Evolutionary conservation across 2,329 filamentous ascomycete genomes (phyloP), one percentile per base, ranked within the genome.

Genomic region (Colletotrichum sp.): DNA sequence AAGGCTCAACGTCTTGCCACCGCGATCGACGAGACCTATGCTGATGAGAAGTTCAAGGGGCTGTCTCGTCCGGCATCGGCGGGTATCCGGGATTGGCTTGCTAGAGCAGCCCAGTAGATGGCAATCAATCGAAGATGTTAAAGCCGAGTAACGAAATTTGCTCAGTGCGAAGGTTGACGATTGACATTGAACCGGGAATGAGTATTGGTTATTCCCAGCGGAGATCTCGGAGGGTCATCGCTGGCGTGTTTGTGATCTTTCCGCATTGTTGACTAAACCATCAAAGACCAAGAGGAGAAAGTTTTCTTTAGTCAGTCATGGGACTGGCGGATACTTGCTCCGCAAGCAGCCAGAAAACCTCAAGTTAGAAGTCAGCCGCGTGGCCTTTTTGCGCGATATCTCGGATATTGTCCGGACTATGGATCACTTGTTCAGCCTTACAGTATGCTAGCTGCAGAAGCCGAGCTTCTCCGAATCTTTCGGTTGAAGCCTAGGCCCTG

Each of bases 61-160:
- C 25, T 84, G 8, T 81, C 82, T 19, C 79, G 77, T 1, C 60
- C 78, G 16, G 80, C 79, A 8, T 60, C 80, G 19, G 12, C 36
- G 1, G 65, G 28, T 8, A 78, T 84, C 48, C 79, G 82, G n/a
- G 77, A 82, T n/a, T 84, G 82, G 82, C 77, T 84, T 30, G 60
- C 57, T 25, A 52, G 36, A 25, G 68, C 68, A 34, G 19, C 25
- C 34, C 13, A 64, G 25, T 64, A 64, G 34, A 44, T 52, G 8
- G 27, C 39, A 48, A 52, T 22, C 22, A 52, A 52, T 52, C 11
- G n/a, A 52, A 22, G 9, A 22, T 2, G 44, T 52, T 25, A 52
- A 52, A 22, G 44, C 44, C 44, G 44, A 52, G 44, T 52, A 13
- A 22, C 12, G 12, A 22, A 1, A 22, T 13, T 22, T 25, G 0